phyloP scores from a whole-genome alignment of 805 yeast species.

The Zygosaccharomyces bisporus region DNA sequence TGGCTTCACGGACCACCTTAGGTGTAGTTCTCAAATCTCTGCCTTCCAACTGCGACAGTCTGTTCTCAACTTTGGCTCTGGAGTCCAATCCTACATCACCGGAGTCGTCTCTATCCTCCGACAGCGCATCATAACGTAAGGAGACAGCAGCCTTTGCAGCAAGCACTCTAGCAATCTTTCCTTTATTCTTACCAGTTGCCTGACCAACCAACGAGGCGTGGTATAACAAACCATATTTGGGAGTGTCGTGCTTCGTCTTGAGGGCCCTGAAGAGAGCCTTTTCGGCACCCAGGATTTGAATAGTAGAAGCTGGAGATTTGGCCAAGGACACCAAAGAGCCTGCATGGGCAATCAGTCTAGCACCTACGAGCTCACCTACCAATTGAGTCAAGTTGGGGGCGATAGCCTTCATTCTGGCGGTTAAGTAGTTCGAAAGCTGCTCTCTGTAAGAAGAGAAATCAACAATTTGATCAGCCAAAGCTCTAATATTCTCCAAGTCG shows the following conservation, averaged over 20 bases:
- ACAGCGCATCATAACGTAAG: constrained; percentile 90
- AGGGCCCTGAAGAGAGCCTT: constrained; percentile 98
- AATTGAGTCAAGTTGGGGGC: constrained; percentile 95
- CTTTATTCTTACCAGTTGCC: constrained; percentile 97
- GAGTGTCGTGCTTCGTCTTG: constrained; percentile 97
- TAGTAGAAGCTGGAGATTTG: constrained; percentile 97
- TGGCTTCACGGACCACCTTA: constrained; percentile 73
- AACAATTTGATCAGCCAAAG: constrained; percentile 93
- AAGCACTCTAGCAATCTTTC: constrained; percentile 96
- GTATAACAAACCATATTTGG: constrained; percentile 94
- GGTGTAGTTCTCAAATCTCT: constrained; percentile 91
- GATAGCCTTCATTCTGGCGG: constrained; percentile 96
- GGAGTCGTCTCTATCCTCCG: constrained; percentile 94
- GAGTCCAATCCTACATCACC: constrained; percentile 91
- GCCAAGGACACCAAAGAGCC: constrained; percentile 93
- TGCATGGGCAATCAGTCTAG: constrained; percentile 95
- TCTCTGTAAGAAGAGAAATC: constrained; percentile 96
- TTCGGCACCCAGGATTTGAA: constrained; percentile 98
- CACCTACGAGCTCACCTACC: constrained; percentile 98
- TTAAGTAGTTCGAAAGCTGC: constrained; percentile 85
- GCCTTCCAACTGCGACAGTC: constrained; percentile 94
- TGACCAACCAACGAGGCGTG: constrained; percentile 97
- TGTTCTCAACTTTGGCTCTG: constrained; percentile 88
- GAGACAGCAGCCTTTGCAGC: constrained; percentile 99
- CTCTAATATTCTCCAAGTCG: constrained; percentile 82